Evolutionary conservation across 2,329 filamentous ascomycete species (phyloP).

Genomic region (Nectriaceae sp.): DNA sequence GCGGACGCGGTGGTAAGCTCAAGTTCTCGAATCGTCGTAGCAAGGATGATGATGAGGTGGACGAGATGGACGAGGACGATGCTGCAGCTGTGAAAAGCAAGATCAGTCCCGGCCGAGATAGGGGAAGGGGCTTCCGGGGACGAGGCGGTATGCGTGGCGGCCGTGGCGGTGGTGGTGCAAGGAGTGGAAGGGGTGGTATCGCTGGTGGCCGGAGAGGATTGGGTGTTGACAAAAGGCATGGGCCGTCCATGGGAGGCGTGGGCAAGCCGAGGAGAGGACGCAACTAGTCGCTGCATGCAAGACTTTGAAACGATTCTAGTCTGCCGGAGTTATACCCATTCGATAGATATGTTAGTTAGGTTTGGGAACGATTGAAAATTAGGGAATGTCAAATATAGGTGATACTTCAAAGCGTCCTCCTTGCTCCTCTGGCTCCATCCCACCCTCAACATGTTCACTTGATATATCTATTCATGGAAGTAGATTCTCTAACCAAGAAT

Average conservation of each 20-base stretch:
- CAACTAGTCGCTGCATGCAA: conserved; percentile 22
- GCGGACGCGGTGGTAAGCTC: conserved; percentile 66
- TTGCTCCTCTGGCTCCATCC: no score
- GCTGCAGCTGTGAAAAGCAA: conserved; percentile 55
- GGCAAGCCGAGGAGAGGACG: conserved; percentile 42
- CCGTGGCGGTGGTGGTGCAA: conserved; percentile 37
- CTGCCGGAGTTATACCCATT: conserved; percentile 30
- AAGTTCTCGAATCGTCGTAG: conserved; percentile 69
- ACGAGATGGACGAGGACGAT: conserved; percentile 55
- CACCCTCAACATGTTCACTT: no score
- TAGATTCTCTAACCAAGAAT: no score
- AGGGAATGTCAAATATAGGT: no score
- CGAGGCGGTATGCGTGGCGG: conserved; percentile 38
- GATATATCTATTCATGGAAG: no score
- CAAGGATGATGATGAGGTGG: conserved; percentile 46
- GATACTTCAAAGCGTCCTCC: no score
- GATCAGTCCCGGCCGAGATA: conserved; percentile 41
- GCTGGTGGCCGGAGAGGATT: conserved; percentile 49
- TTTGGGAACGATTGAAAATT: conserved; percentile 23
- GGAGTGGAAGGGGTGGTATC: conserved; percentile 51
- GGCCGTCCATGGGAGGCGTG: conserved; percentile 40
- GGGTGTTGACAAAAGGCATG: conserved; percentile 51
- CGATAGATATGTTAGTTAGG: conserved; percentile 23
- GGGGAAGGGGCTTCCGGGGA: conserved; percentile 33
- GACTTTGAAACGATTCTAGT: background rate